Percentiles rank a stretch among this genome's conserved stretches.
Evolutionary conservation across 768 basidiomycete species (phyloP).

Genomic region (Auricularia heimuer): DNA sequence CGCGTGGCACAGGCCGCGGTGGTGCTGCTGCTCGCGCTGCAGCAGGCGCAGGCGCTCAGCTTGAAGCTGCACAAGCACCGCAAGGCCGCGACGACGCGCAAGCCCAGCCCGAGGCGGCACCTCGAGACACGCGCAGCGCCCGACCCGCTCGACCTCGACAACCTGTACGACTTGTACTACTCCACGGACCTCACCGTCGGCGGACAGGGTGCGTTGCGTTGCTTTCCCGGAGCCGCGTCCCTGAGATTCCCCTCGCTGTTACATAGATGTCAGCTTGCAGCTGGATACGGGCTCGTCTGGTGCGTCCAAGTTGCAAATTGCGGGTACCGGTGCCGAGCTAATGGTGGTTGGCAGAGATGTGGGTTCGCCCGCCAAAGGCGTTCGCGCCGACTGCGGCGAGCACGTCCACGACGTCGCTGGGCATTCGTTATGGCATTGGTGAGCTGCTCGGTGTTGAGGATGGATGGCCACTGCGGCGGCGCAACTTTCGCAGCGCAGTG

Average conservation of each 20-base stretch:
- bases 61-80: not conserved
- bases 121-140: not conserved
- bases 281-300: not conserved
- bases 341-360: not conserved
- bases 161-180: not conserved
- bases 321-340: not conserved
- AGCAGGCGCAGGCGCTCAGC: conserved; percentile 1
- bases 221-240: not conserved
- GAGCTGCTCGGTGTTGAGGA: not conserved
- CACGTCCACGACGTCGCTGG: not conserved
- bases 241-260: not conserved
- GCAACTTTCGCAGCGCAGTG: not conserved
- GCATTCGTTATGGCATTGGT: conserved; percentile 1
- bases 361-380: not conserved
- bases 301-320: not conserved
- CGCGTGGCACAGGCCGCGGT: not conserved
- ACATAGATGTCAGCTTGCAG: not conserved
- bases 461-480: too few relatives aligned
- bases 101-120: not conserved
- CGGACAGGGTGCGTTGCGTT: not conserved
- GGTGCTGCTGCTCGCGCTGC: not conserved
- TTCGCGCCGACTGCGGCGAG: not conserved
- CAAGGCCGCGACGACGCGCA: not conserved
- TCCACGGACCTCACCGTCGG: not conserved
- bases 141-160: conserved; percentile 1